Percentiles rank a stretch among this genome's conserved stretches.
Evolutionary conservation across 1,139 yeast genomes (phyloP).

Genomic region (Debaryomyces sp.): DNA sequence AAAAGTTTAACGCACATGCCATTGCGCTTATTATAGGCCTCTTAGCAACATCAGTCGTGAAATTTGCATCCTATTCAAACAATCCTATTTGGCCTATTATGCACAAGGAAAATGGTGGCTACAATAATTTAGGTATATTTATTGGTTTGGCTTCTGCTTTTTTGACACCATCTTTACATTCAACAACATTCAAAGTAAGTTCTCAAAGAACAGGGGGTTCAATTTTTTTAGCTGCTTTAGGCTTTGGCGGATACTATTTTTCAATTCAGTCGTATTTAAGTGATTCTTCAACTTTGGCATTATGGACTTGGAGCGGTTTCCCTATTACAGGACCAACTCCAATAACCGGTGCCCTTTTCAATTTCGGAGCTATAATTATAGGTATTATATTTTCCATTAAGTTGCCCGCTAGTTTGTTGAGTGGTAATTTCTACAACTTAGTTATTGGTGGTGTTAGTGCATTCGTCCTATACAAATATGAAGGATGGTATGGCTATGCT

Average conservation of each 20-base stretch:
- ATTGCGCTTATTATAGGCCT: conserved; percentile 74
- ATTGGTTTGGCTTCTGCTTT: conserved; percentile 68
- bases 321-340: conserved; percentile 88
- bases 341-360: conserved; percentile 80
- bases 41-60: conserved; percentile 69
- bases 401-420: conserved; percentile 26
- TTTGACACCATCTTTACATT: conserved; percentile 42
- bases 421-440: conserved; percentile 30
- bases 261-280: conserved; percentile 73
- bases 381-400: conserved; percentile 50
- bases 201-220: conserved; percentile 35
- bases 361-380: conserved; percentile 58
- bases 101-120: conserved; percentile 85
- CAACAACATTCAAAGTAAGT: conserved; percentile 13
- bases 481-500: conserved; percentile 80
- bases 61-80: conserved; percentile 77
- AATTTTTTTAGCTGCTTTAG: conserved; percentile 56
- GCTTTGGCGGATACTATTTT: conserved; percentile 78
- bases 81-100: conserved; percentile 97
- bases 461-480: conserved; percentile 47
- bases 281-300: conserved; percentile 81
- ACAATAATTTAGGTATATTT: conserved; percentile 69
- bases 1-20: conserved; percentile 53
- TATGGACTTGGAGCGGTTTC: conserved; percentile 96
- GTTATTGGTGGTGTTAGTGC: conserved; percentile 55